phyloP scores from a whole-genome alignment of 1,284 basidiomycete species.

The Irpex sp. region DNA sequence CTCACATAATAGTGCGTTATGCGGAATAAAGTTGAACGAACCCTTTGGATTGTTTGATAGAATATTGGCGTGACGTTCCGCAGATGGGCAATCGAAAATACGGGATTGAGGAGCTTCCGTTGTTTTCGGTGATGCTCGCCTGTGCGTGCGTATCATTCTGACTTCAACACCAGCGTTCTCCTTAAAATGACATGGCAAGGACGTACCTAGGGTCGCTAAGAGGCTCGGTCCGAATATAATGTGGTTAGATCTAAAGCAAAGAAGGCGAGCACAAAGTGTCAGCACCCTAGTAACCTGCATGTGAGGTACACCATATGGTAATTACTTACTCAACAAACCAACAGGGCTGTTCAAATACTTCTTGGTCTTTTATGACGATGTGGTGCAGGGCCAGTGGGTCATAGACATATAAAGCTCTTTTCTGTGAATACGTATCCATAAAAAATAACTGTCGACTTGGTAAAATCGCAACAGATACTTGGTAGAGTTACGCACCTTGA shows the following conservation, averaged over 20 bases:
- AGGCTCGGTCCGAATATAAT: constrained; percentile 9
- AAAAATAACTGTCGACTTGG: background rate
- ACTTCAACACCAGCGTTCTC: background rate
- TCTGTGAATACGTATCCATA: background rate
- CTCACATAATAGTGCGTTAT: background rate
- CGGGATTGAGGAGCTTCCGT: constrained; percentile 26
- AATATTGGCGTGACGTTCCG: constrained; percentile 24
- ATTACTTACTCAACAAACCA: background rate
- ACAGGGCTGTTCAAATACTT: background rate
- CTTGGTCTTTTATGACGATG: constrained; percentile 5
- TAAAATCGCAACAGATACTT: background rate
- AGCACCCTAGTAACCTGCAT: too few species aligned
- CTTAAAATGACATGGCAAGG: background rate
- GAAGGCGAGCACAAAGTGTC: too few species aligned
- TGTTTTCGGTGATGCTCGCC: constrained; percentile 25
- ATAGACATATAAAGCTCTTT: constrained; percentile 2
- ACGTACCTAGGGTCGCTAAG: constrained; percentile 10
- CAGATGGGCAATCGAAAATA: constrained; percentile 24
- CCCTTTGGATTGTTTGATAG: constrained; percentile 7
- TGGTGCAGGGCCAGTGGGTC: constrained; percentile 8
- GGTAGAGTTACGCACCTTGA: background rate
- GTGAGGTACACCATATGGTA: too few species aligned
- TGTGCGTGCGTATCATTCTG: background rate
- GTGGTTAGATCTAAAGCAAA: background rate
- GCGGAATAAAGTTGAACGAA: background rate